Evolutionary conservation across 2,329 filamentous ascomycete species (phyloP).

Genomic region (Fusarium denticulatum): DNA sequence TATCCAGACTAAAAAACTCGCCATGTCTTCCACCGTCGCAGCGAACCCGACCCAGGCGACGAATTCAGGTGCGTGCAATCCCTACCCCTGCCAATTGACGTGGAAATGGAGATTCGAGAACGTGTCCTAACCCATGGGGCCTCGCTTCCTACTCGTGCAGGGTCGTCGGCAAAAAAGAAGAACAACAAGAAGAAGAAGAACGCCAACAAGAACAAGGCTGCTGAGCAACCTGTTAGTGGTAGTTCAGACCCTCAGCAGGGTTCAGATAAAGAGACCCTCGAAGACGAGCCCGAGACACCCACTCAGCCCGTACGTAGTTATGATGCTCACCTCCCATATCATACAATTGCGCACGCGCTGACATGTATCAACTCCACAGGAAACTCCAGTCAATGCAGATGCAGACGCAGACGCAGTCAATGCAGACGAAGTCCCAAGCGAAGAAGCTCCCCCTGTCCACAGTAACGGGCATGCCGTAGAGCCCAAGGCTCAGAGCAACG

Average conservation of each 20-base stretch:
- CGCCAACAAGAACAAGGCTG: constrained; percentile 58
- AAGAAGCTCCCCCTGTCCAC: constrained; percentile 37
- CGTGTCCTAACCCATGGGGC: constrained; percentile 46
- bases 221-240: constrained; percentile 49
- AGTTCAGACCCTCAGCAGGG: constrained; percentile 47
- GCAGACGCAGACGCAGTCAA: constrained; percentile 28
- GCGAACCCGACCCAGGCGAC: constrained; percentile 49
- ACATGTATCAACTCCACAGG: constrained; percentile 41
- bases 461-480: constrained; percentile 55
- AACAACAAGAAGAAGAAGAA: constrained; percentile 70
- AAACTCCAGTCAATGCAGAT: constrained; percentile 40
- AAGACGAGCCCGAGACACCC: constrained; percentile 57
- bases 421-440: constrained; percentile 29
- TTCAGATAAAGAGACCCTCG: constrained; percentile 54
- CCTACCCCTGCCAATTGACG: constrained; percentile 39
- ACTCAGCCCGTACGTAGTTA: constrained; percentile 47
- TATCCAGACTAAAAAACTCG: constrained; percentile 31
- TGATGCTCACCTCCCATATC: constrained; percentile 19
- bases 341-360: constrained; percentile 33
- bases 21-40: constrained; percentile 54
- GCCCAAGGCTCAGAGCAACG: constrained; percentile 53
- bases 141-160: constrained; percentile 36
- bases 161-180: constrained; percentile 64
- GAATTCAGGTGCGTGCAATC: constrained; percentile 49
- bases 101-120: constrained; percentile 39